These are phyloP conservation scores for Saccharomycopsis babjevae DNA, from an alignment of 805 yeast species.

Conservation along the genomic window DNA sequence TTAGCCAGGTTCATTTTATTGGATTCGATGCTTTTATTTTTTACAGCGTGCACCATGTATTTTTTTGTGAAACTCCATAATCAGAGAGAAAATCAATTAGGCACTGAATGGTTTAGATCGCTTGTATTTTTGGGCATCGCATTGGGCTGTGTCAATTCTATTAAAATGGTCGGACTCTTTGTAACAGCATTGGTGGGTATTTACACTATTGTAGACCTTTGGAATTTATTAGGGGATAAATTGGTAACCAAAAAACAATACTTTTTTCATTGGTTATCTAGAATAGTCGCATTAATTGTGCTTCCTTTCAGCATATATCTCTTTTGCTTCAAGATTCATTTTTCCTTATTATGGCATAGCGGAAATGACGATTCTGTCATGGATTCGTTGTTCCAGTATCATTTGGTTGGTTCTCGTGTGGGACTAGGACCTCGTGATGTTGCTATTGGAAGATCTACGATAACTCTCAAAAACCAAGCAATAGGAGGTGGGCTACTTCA, in stretches of 20 bases:
- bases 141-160: constrained; percentile 84
- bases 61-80: constrained; percentile 63
- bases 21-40: constrained; percentile 83
- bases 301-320: constrained; percentile 55
- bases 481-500: constrained; percentile 63
- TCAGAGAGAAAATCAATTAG: constrained; percentile 39
- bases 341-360: constrained; percentile 55
- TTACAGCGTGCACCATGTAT: constrained; percentile 74
- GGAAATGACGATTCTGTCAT: constrained; percentile 72
- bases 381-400: constrained; percentile 75
- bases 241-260: constrained; percentile 40
- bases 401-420: constrained; percentile 53
- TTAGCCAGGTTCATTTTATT: constrained; percentile 80
- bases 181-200: constrained; percentile 84
- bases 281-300: constrained; percentile 50
- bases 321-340: constrained; percentile 62
- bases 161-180: constrained; percentile 93
- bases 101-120: constrained; percentile 90
- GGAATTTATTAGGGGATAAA: constrained; percentile 70
- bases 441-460: constrained; percentile 41
- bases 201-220: constrained; percentile 77
- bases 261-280: constrained; percentile 52
- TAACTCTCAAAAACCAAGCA: constrained; percentile 50
- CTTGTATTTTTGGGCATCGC: constrained; percentile 68
- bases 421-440: constrained; percentile 61